Base-by-base conservation (phyloP, 495 filamentous ascomycete species). In the Thermothielavioides terrestris region DNA sequence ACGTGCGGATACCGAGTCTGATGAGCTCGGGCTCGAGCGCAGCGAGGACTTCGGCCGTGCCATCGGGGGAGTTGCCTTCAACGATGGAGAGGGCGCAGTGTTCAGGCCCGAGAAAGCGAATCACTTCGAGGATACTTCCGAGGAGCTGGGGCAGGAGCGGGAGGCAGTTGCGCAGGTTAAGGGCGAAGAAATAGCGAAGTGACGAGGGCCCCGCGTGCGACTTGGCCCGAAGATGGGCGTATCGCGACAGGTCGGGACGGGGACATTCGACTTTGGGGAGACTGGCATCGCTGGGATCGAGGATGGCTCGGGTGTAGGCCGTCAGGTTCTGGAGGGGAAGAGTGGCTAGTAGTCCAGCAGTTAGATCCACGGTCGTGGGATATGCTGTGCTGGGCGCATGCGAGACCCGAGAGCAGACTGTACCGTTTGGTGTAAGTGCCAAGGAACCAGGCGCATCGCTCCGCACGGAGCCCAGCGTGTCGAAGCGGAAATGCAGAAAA, bases 111-210 rank as follows among this genome's bases (percentile, higher is more conserved):
- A 78, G 64, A 51, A 72, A 74, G 4, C 63, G 64, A n/a, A 77
- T 71, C 6, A 66, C 59, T 41, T 74, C 64, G 35, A 79, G 37
- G 31, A 74, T 56, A 22, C 62, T 64, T 18, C 67, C 61, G 44
- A 79, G 61, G 12, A 78, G 57, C 14, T 66, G 67, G 12, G 74
- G 70, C 15, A 77, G 67, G 14, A 77, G 27, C 25, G 42, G 38
- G 6, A 64, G 44, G 28, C 61, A 63, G 53, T 77, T 60, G 21
- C 64, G 61, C 5, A 77, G 59, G 44, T 77, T 62, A 28, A 79
- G 58, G 7, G 74, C 75, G 42, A 79, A 76, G 52, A 76, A 69
- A 50, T 74, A 77, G 22, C 32, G 48, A n/a, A n/a, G n/a, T n/a
- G n/a, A n/a, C n/a, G n/a, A n/a, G n/a, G n/a, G n/a, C n/a, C n/a